A percentile compares a stretch with the other conserved stretches of the same genome.
phyloP scores from a whole-genome alignment of 345 rosid species.

The Garcia nutans region DNA sequence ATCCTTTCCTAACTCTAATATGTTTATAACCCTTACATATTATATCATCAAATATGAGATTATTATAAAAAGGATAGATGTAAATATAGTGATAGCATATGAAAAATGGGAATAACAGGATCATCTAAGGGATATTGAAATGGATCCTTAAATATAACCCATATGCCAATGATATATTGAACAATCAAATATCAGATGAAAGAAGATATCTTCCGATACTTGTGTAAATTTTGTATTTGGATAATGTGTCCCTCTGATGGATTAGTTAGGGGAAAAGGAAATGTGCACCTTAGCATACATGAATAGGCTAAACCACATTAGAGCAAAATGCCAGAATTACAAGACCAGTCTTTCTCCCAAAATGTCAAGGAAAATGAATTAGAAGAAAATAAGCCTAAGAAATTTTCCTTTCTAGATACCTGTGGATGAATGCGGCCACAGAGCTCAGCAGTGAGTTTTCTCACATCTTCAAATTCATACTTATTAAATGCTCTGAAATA shows the following conservation, averaged over 20 bases:
- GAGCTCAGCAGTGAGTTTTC: slow-evolving; percentile 87
- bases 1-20: neutral
- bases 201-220: neutral
- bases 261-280: neutral
- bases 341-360: slow-evolving; percentile 3
- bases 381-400: slow-evolving; percentile 18
- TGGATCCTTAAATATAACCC: neutral
- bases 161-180: neutral
- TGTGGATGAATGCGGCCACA: slow-evolving; percentile 88
- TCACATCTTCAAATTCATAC: slow-evolving; percentile 75
- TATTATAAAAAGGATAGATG: neutral
- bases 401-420: slow-evolving; percentile 31
- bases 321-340: neutral
- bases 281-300: neutral
- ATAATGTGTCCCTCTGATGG: neutral
- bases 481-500: slow-evolving; percentile 64
- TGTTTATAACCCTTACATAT: neutral
- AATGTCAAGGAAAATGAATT: slow-evolving; percentile 11
- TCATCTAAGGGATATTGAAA: neutral
- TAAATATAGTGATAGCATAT: neutral
- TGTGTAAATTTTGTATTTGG: neutral
- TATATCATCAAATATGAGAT: neutral
- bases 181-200: neutral
- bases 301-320: neutral
- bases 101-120: neutral